Evolutionary conservation across 345 rosid species (phyloP).

Genomic region (Eucalyptus melliodora): DNA sequence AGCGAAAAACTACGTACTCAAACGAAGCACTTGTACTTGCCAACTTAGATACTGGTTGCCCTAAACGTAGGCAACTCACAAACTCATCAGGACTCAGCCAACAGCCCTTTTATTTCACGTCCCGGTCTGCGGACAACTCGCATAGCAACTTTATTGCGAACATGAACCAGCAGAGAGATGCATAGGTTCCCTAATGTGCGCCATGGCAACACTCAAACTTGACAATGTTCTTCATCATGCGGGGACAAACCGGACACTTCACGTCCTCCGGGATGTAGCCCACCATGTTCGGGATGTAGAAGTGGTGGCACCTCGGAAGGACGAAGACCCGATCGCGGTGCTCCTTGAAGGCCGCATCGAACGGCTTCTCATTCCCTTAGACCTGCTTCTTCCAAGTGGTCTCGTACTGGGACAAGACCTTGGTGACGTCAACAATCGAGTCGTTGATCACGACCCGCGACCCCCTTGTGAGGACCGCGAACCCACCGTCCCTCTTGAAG

Average conservation of each 20-base stretch:
- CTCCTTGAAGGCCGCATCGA: neutral
- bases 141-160: neutral
- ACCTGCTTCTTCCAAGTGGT: neutral
- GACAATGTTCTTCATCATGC: neutral
- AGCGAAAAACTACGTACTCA: neutral
- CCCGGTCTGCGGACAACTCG: neutral
- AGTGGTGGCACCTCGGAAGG: neutral
- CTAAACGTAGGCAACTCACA: neutral
- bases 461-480: neutral
- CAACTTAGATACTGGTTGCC: neutral
- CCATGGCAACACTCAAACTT: slow-evolving; percentile 1
- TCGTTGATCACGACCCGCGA: neutral
- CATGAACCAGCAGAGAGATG: neutral
- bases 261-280: neutral
- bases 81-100: neutral
- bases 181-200: neutral
- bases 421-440: neutral
- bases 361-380: neutral
- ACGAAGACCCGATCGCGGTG: neutral
- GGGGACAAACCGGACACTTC: neutral
- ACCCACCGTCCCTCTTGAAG: neutral
- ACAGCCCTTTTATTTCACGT: neutral
- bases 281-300: neutral
- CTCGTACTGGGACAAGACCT: neutral
- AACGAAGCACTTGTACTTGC: neutral